These are phyloP conservation scores for Kockiozyma suomiensis DNA, from an alignment of 805 yeast genomes.

Conservation along the genomic window DNA sequence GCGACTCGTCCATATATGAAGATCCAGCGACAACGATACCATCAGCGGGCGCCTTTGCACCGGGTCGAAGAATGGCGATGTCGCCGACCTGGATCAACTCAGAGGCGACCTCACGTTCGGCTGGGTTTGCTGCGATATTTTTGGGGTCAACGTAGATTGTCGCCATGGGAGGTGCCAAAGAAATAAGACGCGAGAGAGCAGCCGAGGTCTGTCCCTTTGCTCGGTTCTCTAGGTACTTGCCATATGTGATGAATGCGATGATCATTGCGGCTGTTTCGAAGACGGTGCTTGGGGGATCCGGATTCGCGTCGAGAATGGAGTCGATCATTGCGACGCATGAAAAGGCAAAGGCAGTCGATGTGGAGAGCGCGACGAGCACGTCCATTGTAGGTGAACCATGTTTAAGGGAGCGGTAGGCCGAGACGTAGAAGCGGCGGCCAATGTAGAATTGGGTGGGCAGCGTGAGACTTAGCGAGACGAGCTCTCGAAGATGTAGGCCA, in stretches of 20 bases:
- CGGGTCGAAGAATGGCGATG: slow-evolving; percentile 76
- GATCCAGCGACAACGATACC: slow-evolving; percentile 77
- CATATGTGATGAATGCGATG: slow-evolving; percentile 78
- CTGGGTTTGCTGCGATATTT: slow-evolving; percentile 35
- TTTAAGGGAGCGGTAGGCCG: slow-evolving; percentile 64
- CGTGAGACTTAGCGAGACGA: slow-evolving; percentile 61
- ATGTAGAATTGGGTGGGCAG: slow-evolving; percentile 64
- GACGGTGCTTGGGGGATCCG: slow-evolving; percentile 59
- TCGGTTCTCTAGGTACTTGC: slow-evolving; percentile 86
- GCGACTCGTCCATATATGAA: slow-evolving; percentile 84
- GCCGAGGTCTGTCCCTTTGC: slow-evolving; percentile 94
- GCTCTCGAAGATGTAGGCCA: slow-evolving; percentile 67
- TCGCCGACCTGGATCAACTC: slow-evolving; percentile 80
- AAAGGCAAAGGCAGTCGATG: slow-evolving; percentile 73
- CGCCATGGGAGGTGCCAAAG: slow-evolving; percentile 79
- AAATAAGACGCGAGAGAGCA: slow-evolving; percentile 77
- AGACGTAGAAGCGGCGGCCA: slow-evolving; percentile 68
- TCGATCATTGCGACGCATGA: slow-evolving; percentile 65
- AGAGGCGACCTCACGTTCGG: slow-evolving; percentile 59
- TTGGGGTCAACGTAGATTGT: slow-evolving; percentile 52
- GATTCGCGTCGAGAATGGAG: slow-evolving; percentile 37
- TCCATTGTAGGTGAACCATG: slow-evolving; percentile 90
- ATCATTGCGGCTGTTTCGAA: slow-evolving; percentile 90
- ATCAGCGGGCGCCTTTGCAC: slow-evolving; percentile 89
- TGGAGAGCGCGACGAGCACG: slow-evolving; percentile 79